Evolutionary conservation across 805 yeast genomes (phyloP).

Genomic region (Candida ficus): DNA sequence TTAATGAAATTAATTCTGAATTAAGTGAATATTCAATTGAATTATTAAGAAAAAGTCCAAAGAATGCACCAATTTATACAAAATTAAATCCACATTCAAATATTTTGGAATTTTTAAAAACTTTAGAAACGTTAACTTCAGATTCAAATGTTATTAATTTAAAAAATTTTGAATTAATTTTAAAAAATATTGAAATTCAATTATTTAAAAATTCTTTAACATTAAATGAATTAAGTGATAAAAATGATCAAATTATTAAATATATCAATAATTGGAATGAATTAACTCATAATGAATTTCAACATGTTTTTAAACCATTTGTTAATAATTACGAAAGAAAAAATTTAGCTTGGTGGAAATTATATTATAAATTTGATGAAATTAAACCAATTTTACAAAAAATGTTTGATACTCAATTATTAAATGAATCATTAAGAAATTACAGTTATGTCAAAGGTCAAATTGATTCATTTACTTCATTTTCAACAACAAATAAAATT

Average conservation of each 20-base stretch:
- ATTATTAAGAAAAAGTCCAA: constrained; percentile 25
- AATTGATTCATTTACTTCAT: constrained; percentile 24
- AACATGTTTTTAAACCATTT: constrained; percentile 24
- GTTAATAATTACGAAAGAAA: constrained; percentile 21
- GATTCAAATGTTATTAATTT: constrained; percentile 16
- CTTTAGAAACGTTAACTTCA: constrained; percentile 11
- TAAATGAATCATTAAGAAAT: constrained; percentile 24
- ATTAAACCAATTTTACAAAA: constrained; percentile 23
- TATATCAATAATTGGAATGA: constrained; percentile 27
- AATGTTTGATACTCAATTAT: constrained; percentile 22
- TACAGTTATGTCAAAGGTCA: constrained; percentile 30
- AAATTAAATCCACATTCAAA: constrained; percentile 22
- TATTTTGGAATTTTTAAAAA: constrained; percentile 14
- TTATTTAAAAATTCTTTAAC: constrained; percentile 18
- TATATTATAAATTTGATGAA: constrained; percentile 28
- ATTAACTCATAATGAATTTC: constrained; percentile 27
- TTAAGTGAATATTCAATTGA: constrained; percentile 20
- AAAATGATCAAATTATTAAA: constrained; percentile 15
- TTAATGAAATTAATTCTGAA: constrained; percentile 24
- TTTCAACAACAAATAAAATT: constrained; percentile 4
- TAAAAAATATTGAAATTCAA: constrained; percentile 15
- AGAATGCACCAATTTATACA: constrained; percentile 24
- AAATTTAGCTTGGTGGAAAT: constrained; percentile 28
- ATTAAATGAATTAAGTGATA: constrained; percentile 12
- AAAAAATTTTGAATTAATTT: constrained; percentile 13